Percentiles rank a stretch among this genome's conserved stretches.
These are phyloP conservation scores for Diphasiastrum complanatum DNA, from an alignment of 83 land plant species.

Conservation along the genomic window DNA sequence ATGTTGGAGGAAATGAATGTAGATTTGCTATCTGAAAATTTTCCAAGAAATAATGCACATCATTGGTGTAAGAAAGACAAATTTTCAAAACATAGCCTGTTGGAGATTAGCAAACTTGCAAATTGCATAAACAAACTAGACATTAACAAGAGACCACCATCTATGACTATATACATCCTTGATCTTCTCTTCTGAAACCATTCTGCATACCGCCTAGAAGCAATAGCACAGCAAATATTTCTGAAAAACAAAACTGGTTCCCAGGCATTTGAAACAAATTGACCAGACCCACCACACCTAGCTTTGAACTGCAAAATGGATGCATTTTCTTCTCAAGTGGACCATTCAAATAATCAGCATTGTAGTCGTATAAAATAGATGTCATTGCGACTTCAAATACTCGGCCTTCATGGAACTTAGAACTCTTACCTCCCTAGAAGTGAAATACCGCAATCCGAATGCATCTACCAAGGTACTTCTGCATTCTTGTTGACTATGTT, in stretches of 20 bases:
- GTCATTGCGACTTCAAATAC: slow-evolving; percentile 1
- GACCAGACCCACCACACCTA: neutral
- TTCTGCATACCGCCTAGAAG: too few relatives aligned
- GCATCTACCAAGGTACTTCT: slow-evolving; percentile 17
- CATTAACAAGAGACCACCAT: too few relatives aligned
- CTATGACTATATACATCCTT: too few relatives aligned
- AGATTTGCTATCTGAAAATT: slow-evolving; percentile 78
- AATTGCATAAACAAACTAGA: neutral
- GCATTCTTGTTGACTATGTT: neutral
- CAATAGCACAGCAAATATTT: too few relatives aligned
- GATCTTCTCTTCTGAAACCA: too few relatives aligned
- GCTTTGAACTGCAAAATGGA: too few relatives aligned
- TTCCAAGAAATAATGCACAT: neutral
- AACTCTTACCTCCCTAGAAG: slow-evolving; percentile 88
- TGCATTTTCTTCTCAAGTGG: too few relatives aligned
- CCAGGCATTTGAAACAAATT: too few relatives aligned
- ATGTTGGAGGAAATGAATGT: slow-evolving; percentile 78
- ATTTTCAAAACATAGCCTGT: neutral
- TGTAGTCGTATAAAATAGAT: neutral
- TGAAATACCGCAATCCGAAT: slow-evolving; percentile 74
- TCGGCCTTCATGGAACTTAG: neutral
- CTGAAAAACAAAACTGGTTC: too few relatives aligned
- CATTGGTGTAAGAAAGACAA: neutral
- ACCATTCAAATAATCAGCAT: neutral
- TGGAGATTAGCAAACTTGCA: neutral